phyloP scores from a whole-genome alignment of 345 rosid species.

The Rhodamnia rubescens region DNA sequence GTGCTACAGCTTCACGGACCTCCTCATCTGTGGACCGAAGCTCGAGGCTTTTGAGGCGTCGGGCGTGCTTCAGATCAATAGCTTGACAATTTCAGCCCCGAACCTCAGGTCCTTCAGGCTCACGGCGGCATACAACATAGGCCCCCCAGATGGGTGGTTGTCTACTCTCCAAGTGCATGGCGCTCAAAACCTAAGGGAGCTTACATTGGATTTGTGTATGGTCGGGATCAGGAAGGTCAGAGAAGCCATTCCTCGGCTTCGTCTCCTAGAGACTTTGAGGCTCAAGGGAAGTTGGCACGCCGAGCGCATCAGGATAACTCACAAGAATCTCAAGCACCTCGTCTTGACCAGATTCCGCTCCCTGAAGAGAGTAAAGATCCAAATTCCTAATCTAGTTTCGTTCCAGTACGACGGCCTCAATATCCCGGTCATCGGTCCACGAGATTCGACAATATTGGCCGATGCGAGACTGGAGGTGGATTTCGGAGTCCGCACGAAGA shows the following conservation, averaged over 20 bases:
- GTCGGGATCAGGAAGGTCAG: background rate
- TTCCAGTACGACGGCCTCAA: background rate
- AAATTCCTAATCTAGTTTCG: background rate
- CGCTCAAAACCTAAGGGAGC: background rate
- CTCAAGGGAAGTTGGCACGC: background rate
- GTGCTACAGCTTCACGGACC: background rate
- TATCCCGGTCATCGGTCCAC: background rate
- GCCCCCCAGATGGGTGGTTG: background rate
- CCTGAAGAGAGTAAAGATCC: background rate
- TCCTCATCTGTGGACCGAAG: background rate
- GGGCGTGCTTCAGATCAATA: background rate
- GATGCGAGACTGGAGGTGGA: background rate
- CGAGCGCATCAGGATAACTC: background rate
- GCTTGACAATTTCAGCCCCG: background rate
- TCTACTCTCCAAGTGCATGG: background rate
- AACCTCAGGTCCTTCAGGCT: background rate
- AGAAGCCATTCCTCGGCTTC: background rate
- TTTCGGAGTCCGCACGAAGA: background rate
- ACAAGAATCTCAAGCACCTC: background rate
- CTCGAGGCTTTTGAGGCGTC: background rate
- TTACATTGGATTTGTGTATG: background rate
- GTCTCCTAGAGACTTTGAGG: background rate
- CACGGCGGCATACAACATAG: rapidly evolving
- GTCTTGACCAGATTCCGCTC: background rate
- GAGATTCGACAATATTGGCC: background rate